Percentiles rank a stretch among this genome's conserved stretches.
These are phyloP conservation scores for Neocucurbitaria cava DNA, from an alignment of 2,329 filamentous ascomycete species.

Conservation along the genomic window DNA sequence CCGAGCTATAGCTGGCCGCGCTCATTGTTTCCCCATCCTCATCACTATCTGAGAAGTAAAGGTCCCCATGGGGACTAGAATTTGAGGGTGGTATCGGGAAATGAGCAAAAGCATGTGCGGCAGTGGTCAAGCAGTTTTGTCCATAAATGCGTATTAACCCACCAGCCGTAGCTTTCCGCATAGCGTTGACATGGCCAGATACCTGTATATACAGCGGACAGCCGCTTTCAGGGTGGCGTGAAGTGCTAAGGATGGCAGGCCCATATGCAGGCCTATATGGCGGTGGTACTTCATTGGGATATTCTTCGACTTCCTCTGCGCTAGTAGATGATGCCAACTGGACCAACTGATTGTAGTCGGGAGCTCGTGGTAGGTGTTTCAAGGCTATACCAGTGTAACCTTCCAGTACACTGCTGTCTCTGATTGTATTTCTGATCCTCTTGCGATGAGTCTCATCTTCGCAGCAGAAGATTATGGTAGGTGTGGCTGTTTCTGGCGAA, in stretches of 20 bases:
- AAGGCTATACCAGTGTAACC: slow-evolving; percentile 11
- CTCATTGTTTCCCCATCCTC: slow-evolving; percentile 11
- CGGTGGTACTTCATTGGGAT: too few relatives aligned
- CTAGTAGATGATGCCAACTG: slow-evolving; percentile 4
- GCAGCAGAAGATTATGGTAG: slow-evolving; percentile 23
- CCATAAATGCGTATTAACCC: slow-evolving; percentile 5
- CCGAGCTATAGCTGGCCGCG: slow-evolving; percentile 4
- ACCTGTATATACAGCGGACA: background rate
- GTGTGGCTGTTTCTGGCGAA: slow-evolving; percentile 5
- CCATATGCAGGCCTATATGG: background rate
- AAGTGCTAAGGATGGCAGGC: background rate
- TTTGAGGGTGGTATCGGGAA: background rate
- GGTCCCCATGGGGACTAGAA: background rate
- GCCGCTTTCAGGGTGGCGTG: background rate
- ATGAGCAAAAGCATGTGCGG: slow-evolving; percentile 13
- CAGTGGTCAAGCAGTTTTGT: slow-evolving; percentile 2
- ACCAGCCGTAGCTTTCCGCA: slow-evolving; percentile 8
- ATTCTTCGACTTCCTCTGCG: background rate
- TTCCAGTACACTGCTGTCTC: slow-evolving; percentile 13
- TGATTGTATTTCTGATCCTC: slow-evolving; percentile 9
- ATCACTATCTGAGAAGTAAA: slow-evolving; percentile 14
- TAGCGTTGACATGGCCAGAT: background rate
- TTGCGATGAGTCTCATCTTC: slow-evolving; percentile 12
- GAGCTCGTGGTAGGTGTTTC: slow-evolving; percentile 16
- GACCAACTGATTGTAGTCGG: slow-evolving; percentile 17